Conservation (phyloP, 306 rosid genomes). For the Pterocarpus santalinus region DNA sequence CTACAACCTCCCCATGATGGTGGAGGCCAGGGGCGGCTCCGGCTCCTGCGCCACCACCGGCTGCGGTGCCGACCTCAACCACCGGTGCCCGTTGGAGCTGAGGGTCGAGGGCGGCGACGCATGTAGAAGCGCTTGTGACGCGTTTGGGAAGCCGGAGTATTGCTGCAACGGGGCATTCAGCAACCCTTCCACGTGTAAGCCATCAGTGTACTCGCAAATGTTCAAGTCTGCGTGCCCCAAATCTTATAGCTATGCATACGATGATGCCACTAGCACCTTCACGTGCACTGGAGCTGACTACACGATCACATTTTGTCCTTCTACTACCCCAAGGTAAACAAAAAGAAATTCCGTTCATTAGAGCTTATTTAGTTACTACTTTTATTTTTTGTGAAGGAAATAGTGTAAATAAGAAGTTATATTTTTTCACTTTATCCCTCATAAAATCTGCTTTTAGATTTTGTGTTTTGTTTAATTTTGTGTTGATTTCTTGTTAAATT, state of each 20-base stretch:
- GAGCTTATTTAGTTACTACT: too few relatives aligned
- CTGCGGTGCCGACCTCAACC: conserved; percentile 71
- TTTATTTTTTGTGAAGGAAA: too few relatives aligned
- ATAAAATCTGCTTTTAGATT: too few relatives aligned
- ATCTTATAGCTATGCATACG: conserved; percentile 91
- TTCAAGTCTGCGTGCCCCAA: conserved; percentile 88
- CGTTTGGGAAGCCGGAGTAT: conserved; percentile 79
- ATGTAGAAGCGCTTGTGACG: conserved; percentile 89
- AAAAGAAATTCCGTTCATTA: background rate
- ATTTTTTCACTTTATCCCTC: too few relatives aligned
- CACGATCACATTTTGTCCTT: conserved; percentile 77
- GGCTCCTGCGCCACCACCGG: conserved; percentile 81
- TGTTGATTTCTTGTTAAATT: too few relatives aligned
- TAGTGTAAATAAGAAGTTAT: too few relatives aligned
- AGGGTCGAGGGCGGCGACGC: conserved; percentile 69
- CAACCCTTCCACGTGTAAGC: conserved; percentile 78
- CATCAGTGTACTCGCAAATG: conserved; percentile 74
- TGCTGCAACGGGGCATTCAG: conserved; percentile 78
- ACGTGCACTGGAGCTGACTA: conserved; percentile 83
- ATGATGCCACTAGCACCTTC: conserved; percentile 85
- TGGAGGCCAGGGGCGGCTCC: conserved; percentile 68
- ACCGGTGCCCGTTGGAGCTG: conserved; percentile 72
- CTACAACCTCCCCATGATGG: conserved; percentile 80
- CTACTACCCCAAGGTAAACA: conserved; percentile 58
- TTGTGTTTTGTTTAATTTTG: too few relatives aligned